A percentile compares a stretch with the other conserved stretches of the same genome.
These are phyloP conservation scores for Zangia roseola DNA, from an alignment of 768 basidiomycete species.

Conservation along the genomic window DNA sequence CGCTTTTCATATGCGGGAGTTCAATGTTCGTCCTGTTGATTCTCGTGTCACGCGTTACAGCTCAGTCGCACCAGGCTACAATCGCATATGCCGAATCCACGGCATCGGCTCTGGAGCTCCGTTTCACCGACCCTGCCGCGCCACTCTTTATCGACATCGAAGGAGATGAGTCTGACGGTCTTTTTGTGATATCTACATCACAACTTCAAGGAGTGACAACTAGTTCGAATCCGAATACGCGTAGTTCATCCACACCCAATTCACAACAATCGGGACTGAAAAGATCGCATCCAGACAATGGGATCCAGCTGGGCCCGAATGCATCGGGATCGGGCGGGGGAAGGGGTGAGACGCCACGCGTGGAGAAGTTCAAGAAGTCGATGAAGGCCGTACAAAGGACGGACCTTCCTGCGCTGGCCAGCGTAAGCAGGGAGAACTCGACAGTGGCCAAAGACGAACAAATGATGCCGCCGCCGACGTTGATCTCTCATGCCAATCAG, in stretches of 20 bases:
- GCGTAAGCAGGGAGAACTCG: constrained; percentile 15
- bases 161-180: constrained; percentile 57
- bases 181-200: constrained; percentile 81
- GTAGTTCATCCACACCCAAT: constrained; percentile 18
- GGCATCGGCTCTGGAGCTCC: constrained; percentile 60
- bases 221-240: constrained; percentile 13
- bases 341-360: constrained; percentile 38
- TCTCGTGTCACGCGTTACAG: neutral
- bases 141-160: constrained; percentile 80
- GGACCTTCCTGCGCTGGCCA: constrained; percentile 18
- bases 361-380: constrained; percentile 45
- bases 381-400: constrained; percentile 36
- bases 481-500: constrained; percentile 15
- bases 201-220: constrained; percentile 42
- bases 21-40: constrained; percentile 52
- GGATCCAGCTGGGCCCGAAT: constrained; percentile 30
- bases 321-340: constrained; percentile 8
- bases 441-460: constrained; percentile 20
- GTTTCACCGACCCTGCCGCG: constrained; percentile 70
- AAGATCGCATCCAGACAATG: constrained; percentile 23
- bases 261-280: constrained; percentile 19
- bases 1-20: constrained; percentile 80
- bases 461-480: constrained; percentile 42
- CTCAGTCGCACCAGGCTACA: constrained; percentile 55
- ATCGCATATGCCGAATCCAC: constrained; percentile 77